These are phyloP conservation scores for Microsporum canis DNA, from an alignment of 2,329 filamentous ascomycete species.

Conservation along the genomic window DNA sequence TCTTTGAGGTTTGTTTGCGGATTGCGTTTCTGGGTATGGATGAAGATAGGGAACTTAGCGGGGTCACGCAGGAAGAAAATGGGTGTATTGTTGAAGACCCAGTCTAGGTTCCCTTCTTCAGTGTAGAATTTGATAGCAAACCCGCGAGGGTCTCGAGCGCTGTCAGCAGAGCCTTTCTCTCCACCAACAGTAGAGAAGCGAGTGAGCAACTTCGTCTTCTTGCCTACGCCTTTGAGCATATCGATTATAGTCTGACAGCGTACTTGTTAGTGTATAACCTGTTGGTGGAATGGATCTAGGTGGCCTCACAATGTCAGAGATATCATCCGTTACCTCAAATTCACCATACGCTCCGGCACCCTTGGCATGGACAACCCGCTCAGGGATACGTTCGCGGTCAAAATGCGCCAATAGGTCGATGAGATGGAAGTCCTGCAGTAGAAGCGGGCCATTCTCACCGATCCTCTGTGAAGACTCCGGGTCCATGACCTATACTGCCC, in stretches of 20 bases:
- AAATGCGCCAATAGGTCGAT: conserved; percentile 47
- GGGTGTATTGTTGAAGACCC: conserved; percentile 48
- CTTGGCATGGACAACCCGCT: conserved; percentile 6
- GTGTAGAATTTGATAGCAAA: conserved; percentile 65
- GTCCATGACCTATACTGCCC: conserved; percentile 34
- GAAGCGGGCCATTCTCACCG: conserved; percentile 47
- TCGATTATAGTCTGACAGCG: conserved; percentile 29
- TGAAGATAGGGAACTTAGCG: conserved; percentile 61
- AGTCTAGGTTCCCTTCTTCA: conserved; percentile 62
- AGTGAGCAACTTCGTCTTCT: conserved; percentile 54
- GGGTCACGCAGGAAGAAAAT: conserved; percentile 67
- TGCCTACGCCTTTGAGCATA: conserved; percentile 49
- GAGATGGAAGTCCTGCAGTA: conserved; percentile 55
- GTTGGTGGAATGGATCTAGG: not conserved
- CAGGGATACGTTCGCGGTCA: conserved; percentile 27
- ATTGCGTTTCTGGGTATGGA: conserved; percentile 65
- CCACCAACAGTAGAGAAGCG: conserved; percentile 69
- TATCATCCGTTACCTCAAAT: conserved; percentile 40
- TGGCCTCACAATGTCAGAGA: conserved; percentile 35
- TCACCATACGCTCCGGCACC: conserved; percentile 5
- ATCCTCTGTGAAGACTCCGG: conserved; percentile 44
- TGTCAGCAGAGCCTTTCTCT: conserved; percentile 60
- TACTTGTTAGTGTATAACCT: conserved; percentile 1
- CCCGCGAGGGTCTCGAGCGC: conserved; percentile 59
- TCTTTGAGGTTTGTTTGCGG: conserved; percentile 58